Base-by-base conservation (phyloP, 2,329 filamentous ascomycete genomes). In the Periconia digitata region DNA sequence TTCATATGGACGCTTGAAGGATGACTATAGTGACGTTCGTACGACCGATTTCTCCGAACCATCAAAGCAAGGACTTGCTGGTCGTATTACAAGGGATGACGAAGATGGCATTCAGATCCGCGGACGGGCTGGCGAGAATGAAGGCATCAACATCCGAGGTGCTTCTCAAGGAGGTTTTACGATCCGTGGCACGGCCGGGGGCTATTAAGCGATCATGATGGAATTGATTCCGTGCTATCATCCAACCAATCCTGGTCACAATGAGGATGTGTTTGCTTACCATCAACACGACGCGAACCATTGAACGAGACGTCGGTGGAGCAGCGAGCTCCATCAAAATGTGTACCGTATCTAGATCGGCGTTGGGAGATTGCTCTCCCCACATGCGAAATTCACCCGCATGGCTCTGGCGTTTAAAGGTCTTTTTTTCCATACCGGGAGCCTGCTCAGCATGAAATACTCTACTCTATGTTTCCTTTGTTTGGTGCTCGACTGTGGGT, bases 111-210 rank as follows among this genome's bases (percentile, higher is more conserved):
- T 62, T n/a, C 55, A 56, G 15, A 49, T 51, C n/a, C 47, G 44
- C 43, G 50, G 50, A 27, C 40, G 23, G 45, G 61, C 35, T 44
- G 50, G 39, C 37, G 22, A 50, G 5, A 40, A 39, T 15, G 60
- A 66, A 24, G 66, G 62, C 7, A 66, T 69, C 51, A 69, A 66
- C 24, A 70, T 70, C 32, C 62, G 65, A 3, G 67, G 68, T 8
- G 63, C 61, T 36, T 49, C 50, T 21, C 56, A 54, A 42, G 53
- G 44, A 24, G 34, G 44, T 40, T 50, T 71, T 47, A 62, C 59
- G 23, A 70, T 71, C 21, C 55, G 63, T 7, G 68, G 68, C 34
- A 61, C 66, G 3, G 68, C 68, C 12, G 64, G 61, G n/a, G 60
- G 64, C 24, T 54, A 58, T 17, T 69, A 63, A 53, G 13, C 16